These are phyloP conservation scores for Ceratocystis variospora DNA, from an alignment of 2,329 filamentous ascomycete species.

Conservation along the genomic window DNA sequence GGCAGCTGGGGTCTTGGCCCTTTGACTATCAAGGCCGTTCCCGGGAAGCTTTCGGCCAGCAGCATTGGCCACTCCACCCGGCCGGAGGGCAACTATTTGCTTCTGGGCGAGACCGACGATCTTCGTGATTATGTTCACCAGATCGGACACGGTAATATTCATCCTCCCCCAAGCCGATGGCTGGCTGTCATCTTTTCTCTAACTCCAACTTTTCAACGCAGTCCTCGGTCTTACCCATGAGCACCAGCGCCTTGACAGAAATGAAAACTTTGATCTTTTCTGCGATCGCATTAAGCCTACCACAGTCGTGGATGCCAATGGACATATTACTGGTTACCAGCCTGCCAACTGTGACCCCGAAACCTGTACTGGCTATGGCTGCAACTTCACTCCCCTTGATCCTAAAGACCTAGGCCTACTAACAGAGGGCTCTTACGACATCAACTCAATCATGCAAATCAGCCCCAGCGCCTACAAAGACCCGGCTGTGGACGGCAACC, in stretches of 20 bases:
- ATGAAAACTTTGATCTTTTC: constrained; percentile 8
- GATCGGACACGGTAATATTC: constrained; percentile 18
- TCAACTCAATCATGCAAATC: constrained; percentile 18
- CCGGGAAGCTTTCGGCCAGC: constrained; percentile 10
- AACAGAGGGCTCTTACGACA: constrained; percentile 11
- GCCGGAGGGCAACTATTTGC: constrained; percentile 8
- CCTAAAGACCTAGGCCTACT: background rate
- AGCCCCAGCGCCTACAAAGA: background rate
- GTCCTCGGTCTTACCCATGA: constrained; percentile 15
- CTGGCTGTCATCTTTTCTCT: background rate
- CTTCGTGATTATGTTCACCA: constrained; percentile 15
- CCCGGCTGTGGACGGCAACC: background rate
- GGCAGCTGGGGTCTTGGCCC: constrained; percentile 6
- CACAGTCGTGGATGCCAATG: background rate
- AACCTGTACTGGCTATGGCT: constrained; percentile 17
- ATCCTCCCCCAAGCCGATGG: too few species aligned
- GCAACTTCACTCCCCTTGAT: constrained; percentile 11
- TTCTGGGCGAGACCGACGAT: constrained; percentile 8
- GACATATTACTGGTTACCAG: background rate
- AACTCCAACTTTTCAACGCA: background rate
- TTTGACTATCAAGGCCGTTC: background rate
- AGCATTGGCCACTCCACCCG: constrained; percentile 5
- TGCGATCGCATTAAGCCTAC: constrained; percentile 9
- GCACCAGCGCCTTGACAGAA: constrained; percentile 15
- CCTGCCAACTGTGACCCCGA: constrained; percentile 6